Percentiles rank a stretch among this genome's conserved stretches.
phyloP scores from a whole-genome alignment of 768 basidiomycete species.

The Termitomyces heimii region DNA sequence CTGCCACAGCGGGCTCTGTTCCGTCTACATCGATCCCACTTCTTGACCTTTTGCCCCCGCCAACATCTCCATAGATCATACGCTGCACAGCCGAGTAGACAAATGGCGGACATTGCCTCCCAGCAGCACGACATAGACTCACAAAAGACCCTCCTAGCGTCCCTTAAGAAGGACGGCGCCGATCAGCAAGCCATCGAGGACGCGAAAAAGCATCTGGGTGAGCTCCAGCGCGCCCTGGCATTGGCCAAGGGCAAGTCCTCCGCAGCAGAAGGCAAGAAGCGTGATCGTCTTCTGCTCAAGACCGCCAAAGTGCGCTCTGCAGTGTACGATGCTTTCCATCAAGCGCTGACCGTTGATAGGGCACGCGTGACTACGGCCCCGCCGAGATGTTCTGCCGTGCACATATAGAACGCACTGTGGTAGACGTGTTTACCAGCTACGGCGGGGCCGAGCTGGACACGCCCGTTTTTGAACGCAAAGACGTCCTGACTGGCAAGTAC shows the following conservation, averaged over 20 bases:
- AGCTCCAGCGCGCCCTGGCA: constrained; percentile 53
- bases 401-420: constrained; percentile 84
- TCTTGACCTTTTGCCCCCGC: constrained; percentile 10
- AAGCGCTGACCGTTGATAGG: constrained; percentile 38
- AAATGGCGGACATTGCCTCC: constrained; percentile 22
- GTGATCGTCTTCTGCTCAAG: constrained; percentile 74
- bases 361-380: constrained; percentile 92
- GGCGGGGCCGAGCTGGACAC: constrained; percentile 94
- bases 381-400: constrained; percentile 89
- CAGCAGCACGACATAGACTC: constrained; percentile 50
- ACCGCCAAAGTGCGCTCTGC: constrained; percentile 75
- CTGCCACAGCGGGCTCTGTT: constrained; percentile 8
- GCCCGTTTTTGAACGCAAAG: constrained; percentile 97
- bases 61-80: constrained; percentile 14
- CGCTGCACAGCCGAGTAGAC: background rate
- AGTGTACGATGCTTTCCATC: constrained; percentile 1
- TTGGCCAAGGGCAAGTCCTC: constrained; percentile 31
- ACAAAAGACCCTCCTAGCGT: constrained; percentile 54
- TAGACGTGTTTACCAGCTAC: constrained; percentile 81
- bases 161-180: constrained; percentile 51
- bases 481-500: constrained; percentile 93
- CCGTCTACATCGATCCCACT: constrained; percentile 27
- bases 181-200: constrained; percentile 49
- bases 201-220: constrained; percentile 62
- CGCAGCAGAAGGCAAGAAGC: constrained; percentile 38